Base-by-base conservation (phyloP, 2,329 filamentous ascomycete genomes). In the Penicillium oxalicum region DNA sequence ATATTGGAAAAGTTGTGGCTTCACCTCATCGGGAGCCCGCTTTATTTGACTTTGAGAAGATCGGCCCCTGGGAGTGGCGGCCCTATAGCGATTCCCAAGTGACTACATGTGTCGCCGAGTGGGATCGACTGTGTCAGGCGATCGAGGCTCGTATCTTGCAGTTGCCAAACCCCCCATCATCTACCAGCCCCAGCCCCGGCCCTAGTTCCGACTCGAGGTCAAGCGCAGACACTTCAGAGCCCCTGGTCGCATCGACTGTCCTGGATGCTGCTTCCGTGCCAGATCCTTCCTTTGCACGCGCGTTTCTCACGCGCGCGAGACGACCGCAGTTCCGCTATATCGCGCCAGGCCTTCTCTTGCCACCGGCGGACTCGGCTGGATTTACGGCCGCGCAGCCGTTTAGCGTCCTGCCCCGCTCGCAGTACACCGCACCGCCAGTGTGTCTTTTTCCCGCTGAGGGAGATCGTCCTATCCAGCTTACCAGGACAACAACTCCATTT, bases 1-100 rank as follows among this genome's bases (percentile, higher is more conserved):
- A 52, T 47, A 29, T 57, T 48, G 50, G 55, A 32, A 57, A 58
- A 49, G 55, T 51, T 18, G 40, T 49, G 27, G 48, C 48, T 50
- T 39, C 47, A 33, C 48, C 50, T 57, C 43, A 54, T 51, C n/a
- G 47, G 47, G 53, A 55, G 47, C 53, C 49, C 44, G 50, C 47
- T 27, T 25, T 61, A 55, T 57, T 55, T 13, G 55, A 51, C 52
- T 48, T n/a, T 8, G 41, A 45, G 40, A 48, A 51, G 40, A 36
- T 51, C 34, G 63, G 64, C 38, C 57, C 57, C 26, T 69, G 64
- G 65, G 52, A 55, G 28, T 67, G 60, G 62, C 56, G 47, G 39
- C 54, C 64, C 4, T 68, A 70, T 38, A 52, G 62, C 47, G 58
- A 51, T 4, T 49, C 50, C 28, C 62, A 67, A 46, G 57, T 67